Base-by-base conservation (phyloP, 495 filamentous ascomycete genomes). In the Aspergillus haitiensis region DNA sequence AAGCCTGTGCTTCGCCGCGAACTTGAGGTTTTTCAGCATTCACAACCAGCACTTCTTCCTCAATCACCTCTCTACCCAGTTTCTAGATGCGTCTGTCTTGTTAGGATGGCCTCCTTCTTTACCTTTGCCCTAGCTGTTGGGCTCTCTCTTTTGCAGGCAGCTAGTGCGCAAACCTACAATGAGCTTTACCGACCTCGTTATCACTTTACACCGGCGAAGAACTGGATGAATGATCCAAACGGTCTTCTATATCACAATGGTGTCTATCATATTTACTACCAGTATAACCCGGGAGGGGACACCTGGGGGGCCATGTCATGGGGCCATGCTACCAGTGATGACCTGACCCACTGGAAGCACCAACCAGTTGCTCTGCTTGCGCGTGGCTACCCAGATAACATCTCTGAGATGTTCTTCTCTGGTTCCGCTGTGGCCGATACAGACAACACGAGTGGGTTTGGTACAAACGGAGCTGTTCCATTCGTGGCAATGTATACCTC, bases 151-250 rank as follows among this genome's bases (percentile, higher is more conserved):
- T 27, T 27, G 21, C 21, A 27, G 21, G 3, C 21, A 27, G 21
- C 21, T 1, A 27, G 21, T 27, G 21, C 21, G 21, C 21, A 27
- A 27, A 27, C 47, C 65, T 85, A 83, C 60, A 67, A 53, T 11
- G 75, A 80, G 18, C 63, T 67, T 27, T 73, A 77, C 58, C 76
- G 82, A 48, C 79, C 79, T 18, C 64, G 72, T 37, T 73, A 64
- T 50, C 83, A 87, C 67, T 87, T 78, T 70, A 78, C 78, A 11
- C 82, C 83, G 0, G 72, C 73, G 3, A 60, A 64, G 21, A 68
- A 76, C 54, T 86, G 82, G 66, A 84, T 86, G 77, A 85, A 86
- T 63, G 84, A 86, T 61, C 82, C 84, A 7, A 84, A 81, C 67
- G 82, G 84, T 49, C 77, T 85, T 60, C 74, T 84, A 34, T 67